phyloP scores from a whole-genome alignment of 495 filamentous ascomycete genomes.

The Chaetomidium leptoderma region DNA sequence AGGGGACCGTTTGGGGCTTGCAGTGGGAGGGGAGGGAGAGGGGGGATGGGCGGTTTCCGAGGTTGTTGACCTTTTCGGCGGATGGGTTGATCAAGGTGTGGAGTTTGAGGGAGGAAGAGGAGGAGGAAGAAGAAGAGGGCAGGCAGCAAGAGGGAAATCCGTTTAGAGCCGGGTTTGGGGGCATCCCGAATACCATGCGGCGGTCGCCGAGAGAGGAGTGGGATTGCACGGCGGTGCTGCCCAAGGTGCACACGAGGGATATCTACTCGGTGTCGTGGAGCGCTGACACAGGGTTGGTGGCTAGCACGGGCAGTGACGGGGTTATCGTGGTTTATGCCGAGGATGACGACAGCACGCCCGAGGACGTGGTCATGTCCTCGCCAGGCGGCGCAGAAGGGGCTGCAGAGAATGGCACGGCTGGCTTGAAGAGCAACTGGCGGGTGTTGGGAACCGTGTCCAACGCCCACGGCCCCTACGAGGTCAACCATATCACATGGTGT shows the following conservation, averaged over 20 bases:
- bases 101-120: slow-evolving; percentile 57
- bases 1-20: slow-evolving; percentile 80
- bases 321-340: slow-evolving; percentile 75
- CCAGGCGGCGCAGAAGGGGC: not conserved
- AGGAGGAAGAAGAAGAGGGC: slow-evolving; percentile 36
- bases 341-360: slow-evolving; percentile 38
- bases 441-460: slow-evolving; percentile 59
- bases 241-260: slow-evolving; percentile 68
- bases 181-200: slow-evolving; percentile 77
- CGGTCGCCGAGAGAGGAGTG: slow-evolving; percentile 73
- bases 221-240: slow-evolving; percentile 67
- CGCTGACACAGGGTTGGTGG: slow-evolving; percentile 64
- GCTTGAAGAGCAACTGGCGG: slow-evolving; percentile 56
- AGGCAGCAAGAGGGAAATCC: slow-evolving; percentile 8
- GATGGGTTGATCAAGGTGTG: slow-evolving; percentile 75
- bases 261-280: slow-evolving; percentile 84
- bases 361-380: slow-evolving; percentile 35
- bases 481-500: slow-evolving; percentile 87
- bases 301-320: slow-evolving; percentile 81
- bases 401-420: slow-evolving; percentile 9
- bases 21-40: slow-evolving; percentile 64
- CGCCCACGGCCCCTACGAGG: slow-evolving; percentile 85
- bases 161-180: slow-evolving; percentile 33
- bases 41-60: slow-evolving; percentile 43
- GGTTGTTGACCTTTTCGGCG: slow-evolving; percentile 74